phyloP scores from a whole-genome alignment of 2,329 filamentous ascomycete genomes.

The Fusarium paranaense region DNA sequence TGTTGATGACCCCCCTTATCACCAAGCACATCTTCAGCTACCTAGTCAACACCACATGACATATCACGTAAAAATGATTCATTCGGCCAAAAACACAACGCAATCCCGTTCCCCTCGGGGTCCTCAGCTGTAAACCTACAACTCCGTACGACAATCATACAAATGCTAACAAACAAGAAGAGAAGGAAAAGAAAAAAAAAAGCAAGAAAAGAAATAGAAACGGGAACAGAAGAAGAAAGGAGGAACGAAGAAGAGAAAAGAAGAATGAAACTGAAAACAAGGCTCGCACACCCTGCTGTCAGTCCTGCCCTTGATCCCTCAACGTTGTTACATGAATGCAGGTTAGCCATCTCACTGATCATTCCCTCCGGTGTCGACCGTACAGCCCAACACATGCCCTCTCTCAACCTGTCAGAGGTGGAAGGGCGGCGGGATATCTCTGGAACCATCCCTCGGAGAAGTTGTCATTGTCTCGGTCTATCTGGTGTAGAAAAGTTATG shows the following conservation, averaged over 20 bases:
- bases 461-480: background rate
- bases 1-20: background rate
- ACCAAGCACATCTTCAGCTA: background rate
- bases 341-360: background rate
- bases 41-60: background rate
- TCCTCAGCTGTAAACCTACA: background rate
- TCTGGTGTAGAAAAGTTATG: accelerated
- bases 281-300: background rate
- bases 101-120: background rate
- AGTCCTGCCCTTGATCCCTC: background rate
- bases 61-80: background rate
- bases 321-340: background rate
- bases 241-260: background rate
- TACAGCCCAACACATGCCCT: background rate
- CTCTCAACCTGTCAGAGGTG: background rate
- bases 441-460: conserved; percentile 14
- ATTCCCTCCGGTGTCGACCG: background rate
- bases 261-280: background rate
- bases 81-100: background rate
- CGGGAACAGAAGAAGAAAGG: background rate
- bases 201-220: background rate
- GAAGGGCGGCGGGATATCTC: background rate
- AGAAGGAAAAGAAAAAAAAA: background rate
- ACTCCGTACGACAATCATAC: background rate
- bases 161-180: background rate